Conservation (phyloP, 805 yeast species). For the Yarrowia hollandica region DNA sequence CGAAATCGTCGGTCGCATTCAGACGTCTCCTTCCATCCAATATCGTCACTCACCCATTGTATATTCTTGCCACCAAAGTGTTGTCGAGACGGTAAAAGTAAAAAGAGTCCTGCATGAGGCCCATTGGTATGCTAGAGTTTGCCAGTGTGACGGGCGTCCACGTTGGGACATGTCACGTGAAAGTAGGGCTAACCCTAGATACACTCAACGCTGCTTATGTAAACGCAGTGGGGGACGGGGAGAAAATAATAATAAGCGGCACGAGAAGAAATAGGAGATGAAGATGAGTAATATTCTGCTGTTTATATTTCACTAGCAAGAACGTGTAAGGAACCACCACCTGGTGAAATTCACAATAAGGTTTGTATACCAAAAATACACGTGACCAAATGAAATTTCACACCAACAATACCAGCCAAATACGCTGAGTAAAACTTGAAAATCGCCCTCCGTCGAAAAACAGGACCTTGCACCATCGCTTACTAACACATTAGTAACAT, state of each 20-base stretch:
- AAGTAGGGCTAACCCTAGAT: constrained; percentile 17
- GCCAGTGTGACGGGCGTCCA: constrained; percentile 19
- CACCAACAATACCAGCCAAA: no score
- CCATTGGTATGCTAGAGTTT: constrained; percentile 15
- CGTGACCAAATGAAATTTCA: no score
- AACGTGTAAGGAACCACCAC: no score
- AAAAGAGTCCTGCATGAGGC: constrained; percentile 24
- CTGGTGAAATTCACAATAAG: no score
- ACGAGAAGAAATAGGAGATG: not conserved
- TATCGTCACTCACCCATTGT: constrained; percentile 24
- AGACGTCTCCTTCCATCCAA: not conserved
- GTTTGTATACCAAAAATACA: no score
- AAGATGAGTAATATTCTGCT: no score
- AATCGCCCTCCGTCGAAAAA: no score
- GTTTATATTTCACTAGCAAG: no score
- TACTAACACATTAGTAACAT: no score
- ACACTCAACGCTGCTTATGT: no score
- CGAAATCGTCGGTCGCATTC: not conserved
- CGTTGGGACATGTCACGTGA: constrained; percentile 20
- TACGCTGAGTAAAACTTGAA: no score
- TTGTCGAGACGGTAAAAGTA: constrained; percentile 27
- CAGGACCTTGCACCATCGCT: no score
- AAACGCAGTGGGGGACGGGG: not conserved
- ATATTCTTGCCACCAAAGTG: constrained; percentile 25
- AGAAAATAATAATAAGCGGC: not conserved